A percentile compares a stretch with the other conserved stretches of the same genome.
These are phyloP conservation scores for Calonectria pseudoturangicola DNA, from an alignment of 2,329 filamentous ascomycete genomes.

Conservation along the genomic window DNA sequence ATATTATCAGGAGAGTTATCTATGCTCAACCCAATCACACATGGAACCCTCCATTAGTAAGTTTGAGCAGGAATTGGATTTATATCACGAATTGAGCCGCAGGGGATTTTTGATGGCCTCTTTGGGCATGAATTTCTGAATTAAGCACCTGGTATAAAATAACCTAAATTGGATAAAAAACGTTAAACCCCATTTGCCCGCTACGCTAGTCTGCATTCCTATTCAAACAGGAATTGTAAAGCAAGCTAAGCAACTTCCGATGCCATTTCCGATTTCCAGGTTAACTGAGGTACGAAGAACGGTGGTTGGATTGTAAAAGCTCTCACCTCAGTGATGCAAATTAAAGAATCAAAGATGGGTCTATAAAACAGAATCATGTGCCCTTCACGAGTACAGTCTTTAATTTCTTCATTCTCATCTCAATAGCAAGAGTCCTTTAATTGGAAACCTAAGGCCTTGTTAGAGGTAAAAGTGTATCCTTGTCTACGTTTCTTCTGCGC, in stretches of 20 bases:
- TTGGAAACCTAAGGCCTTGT: neutral
- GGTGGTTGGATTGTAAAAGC: conserved; percentile 2
- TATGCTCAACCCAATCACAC: neutral
- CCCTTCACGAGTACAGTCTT: neutral
- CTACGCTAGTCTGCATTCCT: conserved; percentile 6
- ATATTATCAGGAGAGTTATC: neutral
- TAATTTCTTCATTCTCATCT: too few relatives aligned
- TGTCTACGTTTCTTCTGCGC: neutral
- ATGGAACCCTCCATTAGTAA: neutral
- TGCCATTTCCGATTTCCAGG: conserved; percentile 1
- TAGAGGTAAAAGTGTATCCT: neutral
- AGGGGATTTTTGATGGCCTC: too few relatives aligned
- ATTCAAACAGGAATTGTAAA: neutral
- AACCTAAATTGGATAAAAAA: conserved; percentile 12
- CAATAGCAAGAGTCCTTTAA: neutral
- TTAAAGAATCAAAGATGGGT: neutral
- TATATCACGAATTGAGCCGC: neutral
- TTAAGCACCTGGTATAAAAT: neutral
- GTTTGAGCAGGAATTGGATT: too few relatives aligned
- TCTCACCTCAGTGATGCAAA: neutral
- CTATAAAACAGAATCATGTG: conserved; percentile 7
- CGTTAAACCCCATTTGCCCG: neutral
- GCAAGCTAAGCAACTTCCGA: conserved; percentile 5
- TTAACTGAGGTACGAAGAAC: too few relatives aligned
- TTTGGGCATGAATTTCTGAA: neutral